phyloP scores from a whole-genome alignment of 148 eudicot genomes.

The Spergularia bocconei region DNA sequence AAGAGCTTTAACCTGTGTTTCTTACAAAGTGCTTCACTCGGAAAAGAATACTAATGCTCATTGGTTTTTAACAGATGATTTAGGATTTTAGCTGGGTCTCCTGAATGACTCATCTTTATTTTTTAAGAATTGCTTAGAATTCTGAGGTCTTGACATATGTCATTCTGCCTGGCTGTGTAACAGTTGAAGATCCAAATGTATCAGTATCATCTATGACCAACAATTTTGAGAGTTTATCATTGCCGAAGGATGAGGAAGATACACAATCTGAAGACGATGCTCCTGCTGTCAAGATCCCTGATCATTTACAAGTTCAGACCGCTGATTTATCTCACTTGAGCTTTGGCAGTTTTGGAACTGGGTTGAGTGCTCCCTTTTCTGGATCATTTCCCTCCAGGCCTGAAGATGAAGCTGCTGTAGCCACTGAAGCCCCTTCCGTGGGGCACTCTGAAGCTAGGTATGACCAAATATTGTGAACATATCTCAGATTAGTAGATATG shows the following conservation, averaged over 20 bases:
- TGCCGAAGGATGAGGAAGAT: slow-evolving; percentile 48
- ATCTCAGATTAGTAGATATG: neutral
- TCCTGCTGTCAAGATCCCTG: slow-evolving; percentile 84
- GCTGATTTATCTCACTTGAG: slow-evolving; percentile 84
- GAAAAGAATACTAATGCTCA: neutral
- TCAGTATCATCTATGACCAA: slow-evolving; percentile 59
- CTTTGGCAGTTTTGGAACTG: slow-evolving; percentile 89
- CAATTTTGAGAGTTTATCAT: slow-evolving; percentile 59
- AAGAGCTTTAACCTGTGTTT: neutral
- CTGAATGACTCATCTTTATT: neutral
- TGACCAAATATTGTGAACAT: neutral
- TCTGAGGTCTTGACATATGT: neutral
- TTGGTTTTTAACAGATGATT: neutral
- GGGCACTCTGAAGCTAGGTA: slow-evolving; percentile 69
- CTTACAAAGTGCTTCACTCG: neutral
- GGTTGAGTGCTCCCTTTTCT: slow-evolving; percentile 44
- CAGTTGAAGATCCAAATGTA: slow-evolving; percentile 33
- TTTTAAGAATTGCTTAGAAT: neutral
- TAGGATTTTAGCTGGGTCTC: neutral
- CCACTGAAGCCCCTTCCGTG: slow-evolving; percentile 47
- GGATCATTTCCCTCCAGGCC: slow-evolving; percentile 51
- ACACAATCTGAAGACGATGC: slow-evolving; percentile 49
- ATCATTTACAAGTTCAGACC: slow-evolving; percentile 74
- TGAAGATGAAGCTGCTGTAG: slow-evolving; percentile 48
- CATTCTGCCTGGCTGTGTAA: slow-evolving; percentile 4